Evolutionary conservation across 805 yeast species (phyloP), one percentile per base, ranked within the genome.

Genomic region (Pichia cephalocereana): DNA sequence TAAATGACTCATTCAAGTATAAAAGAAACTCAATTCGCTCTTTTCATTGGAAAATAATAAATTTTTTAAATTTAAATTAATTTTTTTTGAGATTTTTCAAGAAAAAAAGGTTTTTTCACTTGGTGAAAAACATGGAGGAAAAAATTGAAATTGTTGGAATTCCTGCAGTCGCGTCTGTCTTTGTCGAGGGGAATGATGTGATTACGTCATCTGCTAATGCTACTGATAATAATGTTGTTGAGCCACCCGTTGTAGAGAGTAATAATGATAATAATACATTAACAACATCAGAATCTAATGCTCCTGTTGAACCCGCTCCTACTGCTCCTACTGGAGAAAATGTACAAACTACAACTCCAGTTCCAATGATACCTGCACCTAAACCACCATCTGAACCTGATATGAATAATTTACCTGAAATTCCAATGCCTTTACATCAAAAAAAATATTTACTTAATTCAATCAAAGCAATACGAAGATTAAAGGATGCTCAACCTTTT

Each of bases 401-500:
- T 57, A 76, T 82, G 82, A 59, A 77, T 57, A 80, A 82, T 54
- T 69, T 84, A 26, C 86, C 91, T 2, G 70, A 57, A 12, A 60
- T 71, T 53, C 91, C 95, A 17, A 68, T 86, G 56, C 91, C 93
- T 27, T 72, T 75, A 45, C 97, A 93, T 66, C 98, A 93, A 67
- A 75, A 77, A 57, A 84, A 83, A 60, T 90, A 83, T 60, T 87
- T 91, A 1, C 56, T 78, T 18, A 84, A 86, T 53, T 78, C 90
- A 2, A 74, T 93, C 45, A 86, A 90, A 58, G 90, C 95, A 12
- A 83, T 93, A 52, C 88, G 86, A 64, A 72, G 98, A 52, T 75
- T 91, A 59, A 87, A 89, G 65, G 99, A 93, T 67, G 95, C 98
- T 1, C 79, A 74, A 15, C 98, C 98, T 2, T 93, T 93, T 62